Percentiles rank a stretch among this genome's conserved stretches.
phyloP scores from a whole-genome alignment of 495 filamentous ascomycete species.

The Aspergillus ellipticus region DNA sequence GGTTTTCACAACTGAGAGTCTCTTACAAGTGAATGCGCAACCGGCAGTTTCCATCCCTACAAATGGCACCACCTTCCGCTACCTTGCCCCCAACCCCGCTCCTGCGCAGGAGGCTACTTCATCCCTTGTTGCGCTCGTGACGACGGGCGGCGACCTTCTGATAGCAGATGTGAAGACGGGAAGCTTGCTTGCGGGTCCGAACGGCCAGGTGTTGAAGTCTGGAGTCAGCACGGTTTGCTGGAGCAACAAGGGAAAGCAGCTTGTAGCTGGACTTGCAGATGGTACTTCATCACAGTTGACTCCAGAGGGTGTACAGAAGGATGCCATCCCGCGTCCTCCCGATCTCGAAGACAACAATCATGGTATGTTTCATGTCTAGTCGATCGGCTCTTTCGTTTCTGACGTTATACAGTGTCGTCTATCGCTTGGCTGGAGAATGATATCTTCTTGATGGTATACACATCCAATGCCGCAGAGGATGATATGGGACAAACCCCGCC shows the following conservation, averaged over 20 bases:
- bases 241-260: slow-evolving; percentile 89
- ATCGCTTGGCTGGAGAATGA: slow-evolving; percentile 87
- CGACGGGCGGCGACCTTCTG: slow-evolving; percentile 71
- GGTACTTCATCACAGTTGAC: slow-evolving; percentile 82
- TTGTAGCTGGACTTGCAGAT: slow-evolving; percentile 82
- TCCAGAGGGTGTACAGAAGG: slow-evolving; percentile 70
- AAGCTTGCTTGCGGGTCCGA: slow-evolving; percentile 54
- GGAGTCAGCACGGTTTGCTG: slow-evolving; percentile 84
- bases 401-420: slow-evolving; percentile 63
- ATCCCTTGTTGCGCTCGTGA: slow-evolving; percentile 70
- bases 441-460: slow-evolving; percentile 76
- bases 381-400: slow-evolving; percentile 12
- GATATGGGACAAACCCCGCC: slow-evolving; percentile 47
- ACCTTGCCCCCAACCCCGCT: slow-evolving; percentile 77
- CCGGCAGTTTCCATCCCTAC: slow-evolving; percentile 70
- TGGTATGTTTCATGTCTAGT: slow-evolving; percentile 41
- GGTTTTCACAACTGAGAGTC: slow-evolving; percentile 67
- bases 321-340: slow-evolving; percentile 72
- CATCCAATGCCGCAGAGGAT: slow-evolving; percentile 54
- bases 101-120: slow-evolving; percentile 43
- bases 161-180: slow-evolving; percentile 75
- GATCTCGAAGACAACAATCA: slow-evolving; percentile 62
- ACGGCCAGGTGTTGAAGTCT: slow-evolving; percentile 63
- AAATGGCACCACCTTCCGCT: slow-evolving; percentile 67
- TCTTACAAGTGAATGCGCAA: slow-evolving; percentile 64